Base-by-base conservation (phyloP, 2,329 filamentous ascomycete species). In the Aspergillus pseudoglaucus region DNA sequence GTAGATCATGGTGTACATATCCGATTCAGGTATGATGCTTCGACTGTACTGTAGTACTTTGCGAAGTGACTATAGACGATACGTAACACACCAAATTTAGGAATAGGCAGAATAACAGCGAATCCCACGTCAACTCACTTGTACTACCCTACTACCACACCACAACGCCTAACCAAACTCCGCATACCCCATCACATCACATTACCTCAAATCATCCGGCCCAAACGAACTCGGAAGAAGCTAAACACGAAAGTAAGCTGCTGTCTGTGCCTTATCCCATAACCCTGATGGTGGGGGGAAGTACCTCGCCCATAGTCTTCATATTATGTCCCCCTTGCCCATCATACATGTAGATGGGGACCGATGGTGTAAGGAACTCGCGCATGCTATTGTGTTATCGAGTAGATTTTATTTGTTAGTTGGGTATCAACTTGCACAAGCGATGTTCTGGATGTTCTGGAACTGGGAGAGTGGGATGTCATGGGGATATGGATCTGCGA, bases 281-380 rank as follows among this genome's bases (percentile, higher is more conserved):
- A 4, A 22, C 6, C 12, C 17, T 14, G 20, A 18, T 18, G 35
- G 42, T 22, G 25, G 17, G 15, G 5, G 40, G 22, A 5, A 47
- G 49, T 60, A 71, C 70, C 60, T 73, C 66, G 35, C 61, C 62
- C 54, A 71, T 69, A 3, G 64, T 69, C 53, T 56, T 61, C 30
- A 68, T 46, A 15, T 49, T 60, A 46, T 63, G 90, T 51, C 84
- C 80, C 2, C 84, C 85, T 53, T 90, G 79, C 66, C 84, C 85
- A 67, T 94, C 90, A 69, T 94, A 95, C 91, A 97, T 95, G 65
- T 95, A 83, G 48, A 98, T 79, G 0, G 90, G 91, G 49, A 81
- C 83, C 5, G 76, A 71, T n/a, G 82, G 62, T 6, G 77, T 68
- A 56, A 82, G 86, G 61, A 90, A 90, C 70, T 91, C 87, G 42